Evolutionary conservation across 108 stramenopile species (phyloP), one percentile per base, ranked within the genome.

Genomic region (Cyclotella kingstonii): DNA sequence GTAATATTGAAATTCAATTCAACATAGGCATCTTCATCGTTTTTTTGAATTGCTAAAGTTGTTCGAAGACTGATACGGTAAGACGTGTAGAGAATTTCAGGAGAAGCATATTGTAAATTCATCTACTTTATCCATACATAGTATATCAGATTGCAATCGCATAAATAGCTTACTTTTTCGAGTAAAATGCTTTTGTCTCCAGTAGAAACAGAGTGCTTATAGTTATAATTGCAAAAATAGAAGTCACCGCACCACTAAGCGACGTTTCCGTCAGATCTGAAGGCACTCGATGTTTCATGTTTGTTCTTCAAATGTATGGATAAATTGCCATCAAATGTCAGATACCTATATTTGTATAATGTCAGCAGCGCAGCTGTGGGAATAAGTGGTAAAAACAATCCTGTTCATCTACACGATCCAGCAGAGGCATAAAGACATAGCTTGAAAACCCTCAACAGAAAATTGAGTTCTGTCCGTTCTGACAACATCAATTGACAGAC

Each of bases 1-100:
- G 95, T 91, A 19, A 95, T 86, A 54, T 95, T 91, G 77, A 95
- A 95, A 66, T 93, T 95, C 15, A 95, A 48, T 41, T 84, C 83
- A 33, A 95, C 60, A 10, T 54, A 52, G 9, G 49, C 22, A 39
- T 85, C 87, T 4, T 66, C 56, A 40, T 85, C 40, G 11, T 23
- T 29, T 30, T 18, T 60, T 22, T 65, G 54, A 19, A 63, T 35
- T 78, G 45, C 54, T 43, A 73, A 41, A 34, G 42, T 50, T 30
- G 72, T 54, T 21, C 44, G 45, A 36, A 73, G 40, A 22, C 46
- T 64, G n/a, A 7, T 4, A 27, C 25, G 14, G 39, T n/a, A 10
- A 28, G 4, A 1, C 19, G 22, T 38, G 2, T 4, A 40, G 1
- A 27, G 9, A 3, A 5, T 42, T 27, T 26, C 15, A 1, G 39